Evolutionary conservation across 352 stramenopile genomes (phyloP).

Genomic region (Phytophthora vignae): DNA sequence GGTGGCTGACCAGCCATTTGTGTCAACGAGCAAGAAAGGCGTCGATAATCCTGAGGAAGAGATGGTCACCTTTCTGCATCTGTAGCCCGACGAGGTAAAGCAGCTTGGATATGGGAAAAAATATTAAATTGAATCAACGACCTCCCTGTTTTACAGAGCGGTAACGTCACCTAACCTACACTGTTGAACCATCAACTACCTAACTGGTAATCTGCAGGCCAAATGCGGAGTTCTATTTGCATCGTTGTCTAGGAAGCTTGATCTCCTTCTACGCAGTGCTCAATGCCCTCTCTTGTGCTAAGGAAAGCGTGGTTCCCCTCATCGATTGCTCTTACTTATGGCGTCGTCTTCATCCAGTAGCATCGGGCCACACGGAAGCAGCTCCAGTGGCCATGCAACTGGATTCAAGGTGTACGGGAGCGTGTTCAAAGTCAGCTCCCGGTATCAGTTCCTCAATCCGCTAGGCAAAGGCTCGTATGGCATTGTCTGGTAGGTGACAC

Average conservation of each 20-base stretch:
- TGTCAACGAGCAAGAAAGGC: not conserved
- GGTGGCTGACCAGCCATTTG: not conserved
- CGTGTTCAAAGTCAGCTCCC: constrained; percentile 82
- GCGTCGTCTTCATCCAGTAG: constrained; percentile 18
- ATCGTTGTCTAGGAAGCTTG: not conserved
- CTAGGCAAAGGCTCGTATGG: constrained; percentile 94
- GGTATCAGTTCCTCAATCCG: constrained; percentile 89
- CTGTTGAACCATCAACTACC: not conserved
- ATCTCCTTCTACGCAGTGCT: not conserved
- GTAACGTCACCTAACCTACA: not conserved
- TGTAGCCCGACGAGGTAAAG: not conserved
- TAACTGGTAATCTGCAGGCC: not conserved
- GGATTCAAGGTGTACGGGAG: constrained; percentile 85
- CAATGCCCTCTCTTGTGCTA: constrained; percentile 1
- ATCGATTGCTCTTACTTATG: not conserved
- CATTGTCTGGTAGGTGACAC: constrained; percentile 78
- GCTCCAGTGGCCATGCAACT: constrained; percentile 11
- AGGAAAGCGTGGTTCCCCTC: not conserved
- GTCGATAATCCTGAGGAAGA: not conserved
- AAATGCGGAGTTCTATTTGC: constrained; percentile 18
- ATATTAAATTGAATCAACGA: not conserved
- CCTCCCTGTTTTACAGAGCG: not conserved
- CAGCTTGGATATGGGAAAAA: not conserved
- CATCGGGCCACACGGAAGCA: constrained; percentile 8
- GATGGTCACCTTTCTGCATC: not conserved